Base-by-base conservation (phyloP, 345 rosid genomes). In the Hypericum androsaemum region DNA sequence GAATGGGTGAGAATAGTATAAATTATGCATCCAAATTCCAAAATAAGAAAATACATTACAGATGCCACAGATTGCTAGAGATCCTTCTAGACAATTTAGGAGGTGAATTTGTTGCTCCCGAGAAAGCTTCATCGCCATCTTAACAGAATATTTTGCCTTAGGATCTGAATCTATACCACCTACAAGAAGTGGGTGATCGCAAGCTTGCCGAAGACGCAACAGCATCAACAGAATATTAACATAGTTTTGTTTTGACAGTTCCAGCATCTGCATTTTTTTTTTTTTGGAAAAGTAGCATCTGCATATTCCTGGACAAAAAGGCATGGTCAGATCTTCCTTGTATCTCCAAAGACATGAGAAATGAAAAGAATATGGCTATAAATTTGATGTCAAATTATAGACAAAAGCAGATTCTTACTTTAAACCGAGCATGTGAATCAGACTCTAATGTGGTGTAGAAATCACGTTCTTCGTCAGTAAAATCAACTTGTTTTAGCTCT, bases 151-250 rank as follows among this genome's bases (percentile, higher is more conserved):
- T 59, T 57, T 81, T 74, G 78, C 79, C 11, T 61, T 64, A 54
- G 80, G 72, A 69, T 22, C 70, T 60, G 79, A 76, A 74, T 81
- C 80, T 43, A 59, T 58, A 7, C 95, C 96, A 61, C 73, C 85
- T 37, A 92, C 95, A 48, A 92, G 95, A 77, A 83, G 88, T 61
- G 95, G 98, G 65, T 92, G 95, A 74, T 88, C 98, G 59, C 96
- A 92, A 37, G 98, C 96, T 77, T 92, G 98, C 47, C 98, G 87
- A 59, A 92, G 96, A 17, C 98, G 95, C 79, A 92, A 69, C 59
- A 92, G 89, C 98, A 92, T 88, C 78, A 92, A 68, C 72, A 92
- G 69, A 65, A 92, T 88, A 70, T 92, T 92, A 37, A 88, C 98
- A 41, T 92, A 88, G 65, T 88, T 92, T 64, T 88, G 95, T 70